Conservation (phyloP, 208 protist genomes). For the Acanthamoeba lenticulata region DNA sequence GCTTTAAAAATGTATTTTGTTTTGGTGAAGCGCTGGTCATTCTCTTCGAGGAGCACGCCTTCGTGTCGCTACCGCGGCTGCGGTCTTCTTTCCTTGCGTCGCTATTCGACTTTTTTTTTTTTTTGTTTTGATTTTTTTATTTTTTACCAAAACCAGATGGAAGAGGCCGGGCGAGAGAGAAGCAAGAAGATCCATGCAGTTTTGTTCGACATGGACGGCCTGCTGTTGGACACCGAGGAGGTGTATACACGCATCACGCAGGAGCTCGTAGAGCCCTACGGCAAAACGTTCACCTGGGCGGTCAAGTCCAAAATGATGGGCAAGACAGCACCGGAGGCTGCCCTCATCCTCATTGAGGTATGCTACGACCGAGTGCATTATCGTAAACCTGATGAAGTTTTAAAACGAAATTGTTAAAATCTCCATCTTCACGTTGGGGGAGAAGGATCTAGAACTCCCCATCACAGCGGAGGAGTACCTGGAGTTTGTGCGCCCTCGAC, state of each 20-base stretch:
- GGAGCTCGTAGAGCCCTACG: not conserved
- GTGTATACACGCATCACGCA: slow-evolving; percentile 15
- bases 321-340: not conserved
- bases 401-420: too few species aligned
- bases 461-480: slow-evolving; percentile 22
- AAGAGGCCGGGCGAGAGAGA: not conserved
- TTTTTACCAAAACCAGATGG: not conserved
- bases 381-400: not conserved
- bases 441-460: not conserved
- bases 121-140: too few species aligned
- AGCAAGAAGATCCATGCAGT: not conserved
- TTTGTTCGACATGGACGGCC: slow-evolving; percentile 72
- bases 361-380: not conserved
- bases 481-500: not conserved
- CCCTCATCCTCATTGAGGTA: not conserved
- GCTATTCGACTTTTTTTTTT: too few species aligned
- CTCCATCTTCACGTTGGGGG: too few species aligned
- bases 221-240: slow-evolving; percentile 60
- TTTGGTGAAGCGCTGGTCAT: not conserved
- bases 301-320: slow-evolving; percentile 14
- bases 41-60: too few species aligned
- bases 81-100: too few species aligned
- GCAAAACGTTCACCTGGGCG: not conserved
- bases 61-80: too few species aligned
- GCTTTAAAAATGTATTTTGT: too few species aligned